A percentile compares a stretch with the other conserved stretches of the same genome.
These are phyloP conservation scores for Dictyophora rubrovolvata DNA, from an alignment of 768 basidiomycete species.

Conservation along the genomic window DNA sequence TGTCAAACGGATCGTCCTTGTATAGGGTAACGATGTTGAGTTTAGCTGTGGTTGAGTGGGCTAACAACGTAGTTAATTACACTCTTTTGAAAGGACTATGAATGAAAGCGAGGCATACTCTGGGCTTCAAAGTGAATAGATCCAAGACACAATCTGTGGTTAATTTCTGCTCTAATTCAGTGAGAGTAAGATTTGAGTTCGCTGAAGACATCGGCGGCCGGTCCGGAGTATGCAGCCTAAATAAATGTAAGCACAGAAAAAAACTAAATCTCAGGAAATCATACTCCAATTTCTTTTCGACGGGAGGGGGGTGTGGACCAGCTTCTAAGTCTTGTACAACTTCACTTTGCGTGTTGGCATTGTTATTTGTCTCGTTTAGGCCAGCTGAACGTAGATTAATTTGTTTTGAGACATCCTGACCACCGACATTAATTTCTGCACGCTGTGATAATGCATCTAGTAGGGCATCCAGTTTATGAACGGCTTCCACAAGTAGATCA, in stretches of 20 bases:
- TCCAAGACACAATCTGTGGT: constrained; percentile 74
- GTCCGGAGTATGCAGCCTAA: constrained; percentile 34
- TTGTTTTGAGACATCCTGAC: not conserved
- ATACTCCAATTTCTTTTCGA: constrained; percentile 48
- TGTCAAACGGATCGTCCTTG: constrained; percentile 65
- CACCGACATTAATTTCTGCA: constrained; percentile 41
- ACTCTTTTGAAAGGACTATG: not conserved
- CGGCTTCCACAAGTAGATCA: constrained; percentile 63
- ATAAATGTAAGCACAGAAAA: constrained; percentile 29
- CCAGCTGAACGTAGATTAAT: not conserved
- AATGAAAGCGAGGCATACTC: constrained; percentile 37
- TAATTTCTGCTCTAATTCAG: constrained; percentile 74
- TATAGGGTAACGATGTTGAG: constrained; percentile 68
- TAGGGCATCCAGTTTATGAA: constrained; percentile 72
- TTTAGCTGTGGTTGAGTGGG: constrained; percentile 84
- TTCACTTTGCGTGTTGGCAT: not conserved
- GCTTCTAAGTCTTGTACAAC: not conserved
- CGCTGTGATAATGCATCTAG: constrained; percentile 56
- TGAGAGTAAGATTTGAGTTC: constrained; percentile 41
- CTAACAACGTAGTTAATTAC: constrained; percentile 30
- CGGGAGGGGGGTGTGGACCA: constrained; percentile 24
- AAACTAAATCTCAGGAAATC: constrained; percentile 14
- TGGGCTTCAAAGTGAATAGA: constrained; percentile 91
- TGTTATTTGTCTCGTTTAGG: not conserved
- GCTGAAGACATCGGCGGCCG: constrained; percentile 39